Base-by-base conservation (phyloP, 768 basidiomycete species). In the Leccinum arenicola region DNA sequence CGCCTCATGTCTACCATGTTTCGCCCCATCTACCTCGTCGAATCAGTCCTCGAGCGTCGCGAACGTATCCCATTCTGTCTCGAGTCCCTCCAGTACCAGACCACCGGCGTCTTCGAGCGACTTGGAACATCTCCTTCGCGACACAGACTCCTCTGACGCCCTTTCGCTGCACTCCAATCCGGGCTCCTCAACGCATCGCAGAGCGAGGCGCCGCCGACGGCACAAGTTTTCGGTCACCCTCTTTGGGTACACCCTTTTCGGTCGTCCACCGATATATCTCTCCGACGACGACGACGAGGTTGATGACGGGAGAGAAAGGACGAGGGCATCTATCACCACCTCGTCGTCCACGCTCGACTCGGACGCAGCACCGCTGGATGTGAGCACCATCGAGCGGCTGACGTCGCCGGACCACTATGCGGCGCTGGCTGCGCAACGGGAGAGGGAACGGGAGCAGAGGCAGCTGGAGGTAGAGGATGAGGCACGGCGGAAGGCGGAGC, bases 201-300 rank as follows among this genome's bases (percentile, higher is more conserved):
- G 63, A 65, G 72, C 62, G 70, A 75, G 66, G 67, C 74, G 61
- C 60, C 72, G 61, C 71, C 73, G 70, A 64, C 70, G 62, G 45
- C 21, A 21, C 68, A 73, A 54, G 65, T 71, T 54, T 64, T 69
- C 61, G 72, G 82, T 89, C 64, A 81, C 79, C 9, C 66, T 91
- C 8, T 89, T 89, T 59, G 89, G 88, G 6, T 88, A 75, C 61
- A 76, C 85, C 54, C 76, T 89, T 3, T 89, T 91, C 61, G 89
- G 88, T n/a, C 77, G 77, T 21, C 77, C 78, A 7, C 78, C 84
- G 0, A 83, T 89, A 52, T 81, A 83, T 48, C 78, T 88, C n/a
- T 77, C 82, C 4, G 78, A 79, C 14, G 85, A 86, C 10, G 79
- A 77, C 11, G 76, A 80, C 4, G 72, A 68, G 12, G 4, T 3